These are phyloP conservation scores for Solanum pinnatisectum DNA, from an alignment of 257 asterid species.

Conservation along the genomic window DNA sequence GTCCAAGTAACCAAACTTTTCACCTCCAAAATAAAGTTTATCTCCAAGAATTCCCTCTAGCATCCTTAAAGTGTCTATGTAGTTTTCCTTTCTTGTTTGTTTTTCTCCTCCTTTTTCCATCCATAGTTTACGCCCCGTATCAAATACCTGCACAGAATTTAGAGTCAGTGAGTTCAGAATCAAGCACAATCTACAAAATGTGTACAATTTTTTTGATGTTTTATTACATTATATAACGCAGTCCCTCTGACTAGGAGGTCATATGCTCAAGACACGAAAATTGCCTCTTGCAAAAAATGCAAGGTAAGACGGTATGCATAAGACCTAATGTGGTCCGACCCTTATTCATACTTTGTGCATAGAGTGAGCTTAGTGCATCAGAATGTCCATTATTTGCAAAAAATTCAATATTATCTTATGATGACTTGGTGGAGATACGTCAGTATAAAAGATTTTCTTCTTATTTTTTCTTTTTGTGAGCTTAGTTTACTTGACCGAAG, in stretches of 20 bases:
- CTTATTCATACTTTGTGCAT: neutral
- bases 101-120: conserved; percentile 25
- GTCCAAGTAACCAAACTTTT: conserved; percentile 24
- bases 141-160: conserved; percentile 3
- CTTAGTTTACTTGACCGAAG: neutral
- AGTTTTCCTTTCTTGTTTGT: conserved; percentile 20
- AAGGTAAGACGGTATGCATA: neutral
- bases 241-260: no score
- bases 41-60: conserved; percentile 38
- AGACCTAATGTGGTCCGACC: neutral
- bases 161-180: neutral
- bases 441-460: neutral
- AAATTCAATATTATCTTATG: neutral
- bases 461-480: neutral
- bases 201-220: neutral
- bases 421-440: neutral
- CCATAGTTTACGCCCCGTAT: conserved; percentile 18
- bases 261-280: neutral
- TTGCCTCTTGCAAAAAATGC: neutral
- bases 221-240: neutral
- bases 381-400: neutral
- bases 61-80: conserved; percentile 12
- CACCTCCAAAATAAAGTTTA: conserved; percentile 41
- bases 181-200: neutral
- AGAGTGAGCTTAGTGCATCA: neutral